A percentile compares a stretch with the other conserved stretches of the same genome.
Conservation (phyloP, 2,329 filamentous ascomycete genomes). For the Saccharata proteae region DNA sequence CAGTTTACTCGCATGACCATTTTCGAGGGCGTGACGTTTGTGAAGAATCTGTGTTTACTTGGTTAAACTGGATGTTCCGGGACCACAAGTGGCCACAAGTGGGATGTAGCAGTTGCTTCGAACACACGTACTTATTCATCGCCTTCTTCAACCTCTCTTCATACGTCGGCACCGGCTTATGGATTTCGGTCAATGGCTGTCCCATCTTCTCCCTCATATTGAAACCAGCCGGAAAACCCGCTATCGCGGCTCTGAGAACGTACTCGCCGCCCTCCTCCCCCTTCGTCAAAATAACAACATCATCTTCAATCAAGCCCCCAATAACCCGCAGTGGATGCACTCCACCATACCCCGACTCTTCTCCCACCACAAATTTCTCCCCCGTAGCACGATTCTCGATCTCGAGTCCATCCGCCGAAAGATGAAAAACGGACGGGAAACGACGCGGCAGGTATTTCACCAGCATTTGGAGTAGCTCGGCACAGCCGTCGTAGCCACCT, state of each 20-base stretch:
- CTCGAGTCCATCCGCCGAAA: not conserved
- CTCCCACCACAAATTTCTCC: constrained; percentile 1
- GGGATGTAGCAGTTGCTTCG: too few relatives aligned
- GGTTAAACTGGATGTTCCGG: too few relatives aligned
- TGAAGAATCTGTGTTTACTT: constrained; percentile 9
- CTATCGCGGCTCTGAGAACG: constrained; percentile 5
- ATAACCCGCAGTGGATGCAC: constrained; percentile 1
- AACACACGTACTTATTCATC: constrained; percentile 8
- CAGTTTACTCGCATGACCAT: constrained; percentile 7
- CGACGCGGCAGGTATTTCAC: constrained; percentile 2
- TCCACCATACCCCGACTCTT: constrained; percentile 4
- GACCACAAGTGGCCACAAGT: too few relatives aligned
- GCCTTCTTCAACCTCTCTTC: constrained; percentile 5
- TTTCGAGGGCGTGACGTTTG: not conserved
- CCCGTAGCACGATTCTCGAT: constrained; percentile 1
- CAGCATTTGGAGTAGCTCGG: constrained; percentile 1
- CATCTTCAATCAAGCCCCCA: constrained; percentile 5
- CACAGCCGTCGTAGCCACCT: not conserved
- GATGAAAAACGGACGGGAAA: constrained; percentile 1
- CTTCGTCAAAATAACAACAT: constrained; percentile 2
- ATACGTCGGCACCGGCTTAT: constrained; percentile 6
- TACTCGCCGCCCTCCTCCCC: constrained; percentile 1
- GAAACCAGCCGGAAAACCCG: constrained; percentile 6
- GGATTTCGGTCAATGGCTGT: constrained; percentile 2
- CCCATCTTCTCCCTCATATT: constrained; percentile 6